Base-by-base conservation (phyloP, 2,329 filamentous ascomycete genomes). In the Epichloe coenophiala region DNA sequence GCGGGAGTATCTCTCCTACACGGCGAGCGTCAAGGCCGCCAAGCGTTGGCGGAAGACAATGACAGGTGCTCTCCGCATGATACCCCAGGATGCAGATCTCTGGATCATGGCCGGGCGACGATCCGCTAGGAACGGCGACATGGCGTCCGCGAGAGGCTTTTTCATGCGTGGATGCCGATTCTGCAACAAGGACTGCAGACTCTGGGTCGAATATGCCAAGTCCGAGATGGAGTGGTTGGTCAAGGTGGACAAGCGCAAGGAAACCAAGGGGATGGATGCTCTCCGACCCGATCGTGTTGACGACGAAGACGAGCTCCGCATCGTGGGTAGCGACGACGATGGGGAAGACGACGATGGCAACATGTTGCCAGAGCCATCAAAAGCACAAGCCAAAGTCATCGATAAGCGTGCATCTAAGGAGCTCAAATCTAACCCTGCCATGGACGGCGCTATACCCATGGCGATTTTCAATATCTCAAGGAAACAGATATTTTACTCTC, bases 101-200 rank as follows among this genome's bases (percentile, higher is more conserved):
- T 98, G 93, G 93, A 76, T 93, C 56, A 81, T 90, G 48, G 91
- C 90, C 4, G 85, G 87, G 52, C 83, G 84, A 56, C 79, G 84
- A 46, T 77, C 91, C 47, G 88, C 94, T 40, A 75, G 76, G 17
- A 80, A 89, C 60, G 88, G 85, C 2, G 91, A 97, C 67, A 95
- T 97, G 80, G 84, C 82, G 23, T 83, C 84, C 43, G 89, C 91
- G 3, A 72, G 93, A 54, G 84, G 81, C 45, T 93, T 75, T 76
- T 98, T 89, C 78, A 94, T 81, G 74, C 77, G 91, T 54, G 93
- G 90, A 0, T 78, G 95, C 61, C 76, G 93, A 41, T 97, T 98
- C 67, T 96, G 90, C 70, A 88, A 83, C 48, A 78, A 73, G 46
- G 83, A 85, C 45, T 80, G 75, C 55, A 72, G 74, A 17, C 66